Percentiles rank a stretch among this genome's conserved stretches.
These are phyloP conservation scores for Hippophae tibetana DNA, from an alignment of 306 rosid genomes.

Conservation along the genomic window DNA sequence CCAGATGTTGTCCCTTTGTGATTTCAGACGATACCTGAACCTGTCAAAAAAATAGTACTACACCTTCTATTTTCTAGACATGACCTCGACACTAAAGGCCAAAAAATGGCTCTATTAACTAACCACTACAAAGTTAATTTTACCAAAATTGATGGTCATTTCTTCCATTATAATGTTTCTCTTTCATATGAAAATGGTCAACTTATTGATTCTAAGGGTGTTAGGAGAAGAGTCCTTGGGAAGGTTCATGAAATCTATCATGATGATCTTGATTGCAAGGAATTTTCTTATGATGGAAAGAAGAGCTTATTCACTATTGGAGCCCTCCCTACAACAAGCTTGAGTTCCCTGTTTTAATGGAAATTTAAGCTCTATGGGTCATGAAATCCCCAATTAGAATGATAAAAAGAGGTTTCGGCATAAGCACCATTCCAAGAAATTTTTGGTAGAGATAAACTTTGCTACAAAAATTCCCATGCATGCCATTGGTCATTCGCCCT, in stretches of 20 bases:
- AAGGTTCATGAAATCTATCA: slow-evolving; percentile 66
- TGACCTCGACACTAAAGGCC: slow-evolving; percentile 57
- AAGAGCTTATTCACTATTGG: slow-evolving; percentile 82
- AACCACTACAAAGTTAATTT: too few relatives aligned
- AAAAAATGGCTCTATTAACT: too few relatives aligned
- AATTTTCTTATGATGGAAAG: slow-evolving; percentile 86
- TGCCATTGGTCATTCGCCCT: slow-evolving; percentile 69
- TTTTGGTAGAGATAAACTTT: slow-evolving; percentile 65
- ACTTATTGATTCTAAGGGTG: too few relatives aligned
- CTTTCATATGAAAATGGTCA: slow-evolving; percentile 7
- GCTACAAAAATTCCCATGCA: slow-evolving; percentile 76
- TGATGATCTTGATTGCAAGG: slow-evolving; percentile 61
- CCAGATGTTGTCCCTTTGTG: slow-evolving; percentile 73
- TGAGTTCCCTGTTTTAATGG: too few relatives aligned
- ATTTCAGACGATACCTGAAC: slow-evolving; percentile 39
- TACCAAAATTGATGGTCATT: too few relatives aligned
- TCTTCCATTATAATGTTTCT: too few relatives aligned
- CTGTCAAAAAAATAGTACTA: too few relatives aligned
- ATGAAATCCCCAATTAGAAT: too few relatives aligned
- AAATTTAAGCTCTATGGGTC: too few relatives aligned
- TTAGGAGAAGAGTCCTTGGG: slow-evolving; percentile 54
- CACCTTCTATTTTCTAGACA: too few relatives aligned
- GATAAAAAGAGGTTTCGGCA: slow-evolving; percentile 56
- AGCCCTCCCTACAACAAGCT: slow-evolving; percentile 49
- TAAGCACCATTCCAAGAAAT: slow-evolving; percentile 48